Evolutionary conservation across 306 rosid genomes (phyloP).

Genomic region (Ochetophila trinervis): DNA sequence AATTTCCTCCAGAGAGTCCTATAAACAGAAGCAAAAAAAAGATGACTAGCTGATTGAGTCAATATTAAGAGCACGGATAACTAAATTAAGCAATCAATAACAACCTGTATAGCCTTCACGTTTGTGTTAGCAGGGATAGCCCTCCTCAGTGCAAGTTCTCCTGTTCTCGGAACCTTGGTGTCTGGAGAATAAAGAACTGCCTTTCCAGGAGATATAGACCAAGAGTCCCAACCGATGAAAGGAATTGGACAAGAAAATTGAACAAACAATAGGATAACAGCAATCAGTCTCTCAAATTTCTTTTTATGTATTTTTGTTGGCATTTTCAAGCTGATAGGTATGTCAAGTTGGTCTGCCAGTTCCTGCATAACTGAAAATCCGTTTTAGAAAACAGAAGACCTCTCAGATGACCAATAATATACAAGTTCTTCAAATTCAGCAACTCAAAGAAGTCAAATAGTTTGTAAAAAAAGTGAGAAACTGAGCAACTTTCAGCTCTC

Average conservation of each 20-base stretch:
- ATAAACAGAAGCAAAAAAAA: conserved; percentile 24
- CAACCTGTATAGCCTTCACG: conserved; percentile 90
- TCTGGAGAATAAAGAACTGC: conserved; percentile 88
- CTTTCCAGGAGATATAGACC: conserved; percentile 44
- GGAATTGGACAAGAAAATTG: conserved; percentile 58
- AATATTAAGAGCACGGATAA: background rate
- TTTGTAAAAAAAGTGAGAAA: background rate
- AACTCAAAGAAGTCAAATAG: background rate
- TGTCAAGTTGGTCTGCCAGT: conserved; percentile 19
- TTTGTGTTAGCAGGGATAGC: conserved; percentile 87
- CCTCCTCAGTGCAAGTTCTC: conserved; percentile 82
- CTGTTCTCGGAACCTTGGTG: conserved; percentile 84
- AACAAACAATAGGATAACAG: conserved; percentile 42
- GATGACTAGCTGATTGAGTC: conserved; percentile 4
- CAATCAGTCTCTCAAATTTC: conserved; percentile 52
- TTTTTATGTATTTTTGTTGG: conserved; percentile 32
- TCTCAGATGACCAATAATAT: background rate
- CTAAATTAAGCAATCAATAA: conserved; percentile 5
- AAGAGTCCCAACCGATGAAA: conserved; percentile 36
- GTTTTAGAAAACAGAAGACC: conserved; percentile 29
- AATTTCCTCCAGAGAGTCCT: conserved; percentile 88
- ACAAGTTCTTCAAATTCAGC: background rate
- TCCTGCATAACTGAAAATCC: conserved; percentile 53
- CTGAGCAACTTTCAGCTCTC: background rate
- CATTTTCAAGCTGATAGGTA: conserved; percentile 19